A percentile compares a stretch with the other conserved stretches of the same genome.
Conservation (phyloP, 2,329 filamentous ascomycete species). For the Sarocladium oryzae region DNA sequence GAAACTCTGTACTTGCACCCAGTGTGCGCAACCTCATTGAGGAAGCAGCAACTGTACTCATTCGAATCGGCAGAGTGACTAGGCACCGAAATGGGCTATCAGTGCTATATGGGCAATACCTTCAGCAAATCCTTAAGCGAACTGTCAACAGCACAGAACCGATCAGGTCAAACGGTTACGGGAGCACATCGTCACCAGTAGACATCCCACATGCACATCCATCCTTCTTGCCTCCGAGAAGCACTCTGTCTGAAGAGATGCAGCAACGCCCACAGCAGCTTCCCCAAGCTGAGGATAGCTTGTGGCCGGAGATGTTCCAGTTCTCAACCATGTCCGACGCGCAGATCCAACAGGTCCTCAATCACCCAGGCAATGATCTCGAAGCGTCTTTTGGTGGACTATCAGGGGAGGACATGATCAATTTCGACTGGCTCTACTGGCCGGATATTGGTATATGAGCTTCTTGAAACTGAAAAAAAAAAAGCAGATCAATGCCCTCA, state of each 20-base stretch:
- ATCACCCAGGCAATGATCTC: slow-evolving; percentile 49
- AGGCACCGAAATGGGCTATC: slow-evolving; percentile 62
- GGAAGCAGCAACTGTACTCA: slow-evolving; percentile 61
- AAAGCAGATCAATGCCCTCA: neutral
- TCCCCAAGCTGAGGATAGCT: neutral
- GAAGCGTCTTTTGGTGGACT: slow-evolving; percentile 48
- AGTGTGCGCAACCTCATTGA: slow-evolving; percentile 60
- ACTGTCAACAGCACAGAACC: slow-evolving; percentile 17
- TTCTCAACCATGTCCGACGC: slow-evolving; percentile 66
- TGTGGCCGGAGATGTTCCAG: slow-evolving; percentile 48
- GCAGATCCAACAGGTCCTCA: slow-evolving; percentile 60
- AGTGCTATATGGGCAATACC: slow-evolving; percentile 38
- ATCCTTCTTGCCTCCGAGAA: slow-evolving; percentile 4
- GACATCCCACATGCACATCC: slow-evolving; percentile 9
- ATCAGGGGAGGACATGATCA: slow-evolving; percentile 52
- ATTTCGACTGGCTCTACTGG: slow-evolving; percentile 52
- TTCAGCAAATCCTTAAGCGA: slow-evolving; percentile 36
- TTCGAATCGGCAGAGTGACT: slow-evolving; percentile 61
- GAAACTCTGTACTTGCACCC: slow-evolving; percentile 51
- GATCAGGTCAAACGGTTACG: slow-evolving; percentile 14
- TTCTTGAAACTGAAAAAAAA: neutral
- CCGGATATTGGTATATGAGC: slow-evolving; percentile 34
- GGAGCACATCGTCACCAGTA: slow-evolving; percentile 10
- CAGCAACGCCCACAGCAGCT: slow-evolving; percentile 3
- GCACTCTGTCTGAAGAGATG: slow-evolving; percentile 11